These are phyloP conservation scores for Crucibulum laeve DNA, from an alignment of 768 basidiomycete genomes.

Conservation along the genomic window DNA sequence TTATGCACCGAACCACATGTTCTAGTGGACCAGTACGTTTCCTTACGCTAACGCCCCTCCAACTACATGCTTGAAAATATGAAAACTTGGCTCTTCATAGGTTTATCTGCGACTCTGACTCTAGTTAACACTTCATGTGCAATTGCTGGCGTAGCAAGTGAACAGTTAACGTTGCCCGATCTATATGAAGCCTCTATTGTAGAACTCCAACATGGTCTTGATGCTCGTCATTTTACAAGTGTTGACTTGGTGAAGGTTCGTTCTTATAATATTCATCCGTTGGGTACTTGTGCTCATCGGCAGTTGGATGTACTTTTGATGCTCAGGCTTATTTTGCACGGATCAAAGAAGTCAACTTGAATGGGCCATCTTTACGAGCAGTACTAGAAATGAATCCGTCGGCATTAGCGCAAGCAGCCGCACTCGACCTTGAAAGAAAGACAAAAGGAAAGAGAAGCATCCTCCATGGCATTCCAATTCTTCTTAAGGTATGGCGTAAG, in stretches of 20 bases:
- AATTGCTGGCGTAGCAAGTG: background rate
- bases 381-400: constrained; percentile 54
- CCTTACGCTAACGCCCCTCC: too few relatives aligned
- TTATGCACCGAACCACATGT: too few relatives aligned
- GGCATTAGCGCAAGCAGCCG: constrained; percentile 48
- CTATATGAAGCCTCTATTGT: constrained; percentile 56
- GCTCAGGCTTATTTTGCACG: constrained; percentile 59
- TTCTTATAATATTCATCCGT: background rate
- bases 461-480: constrained; percentile 51
- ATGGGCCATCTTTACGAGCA: constrained; percentile 53
- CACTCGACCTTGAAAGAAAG: constrained; percentile 42
- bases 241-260: constrained; percentile 58
- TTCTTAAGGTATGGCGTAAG: constrained; percentile 36
- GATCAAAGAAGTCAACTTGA: constrained; percentile 67
- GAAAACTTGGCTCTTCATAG: background rate
- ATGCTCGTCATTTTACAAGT: constrained; percentile 47
- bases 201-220: constrained; percentile 50
- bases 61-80: too few relatives aligned
- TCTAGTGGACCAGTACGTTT: too few relatives aligned
- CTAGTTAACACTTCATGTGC: too few relatives aligned
- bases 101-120: too few relatives aligned
- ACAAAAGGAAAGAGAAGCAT: constrained; percentile 36
- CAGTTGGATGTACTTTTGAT: background rate
- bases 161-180: constrained; percentile 38
- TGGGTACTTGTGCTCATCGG: background rate